Percentiles rank a stretch among this genome's conserved stretches.
phyloP scores from a whole-genome alignment of 805 yeast species.

The Candida sithepensis region DNA sequence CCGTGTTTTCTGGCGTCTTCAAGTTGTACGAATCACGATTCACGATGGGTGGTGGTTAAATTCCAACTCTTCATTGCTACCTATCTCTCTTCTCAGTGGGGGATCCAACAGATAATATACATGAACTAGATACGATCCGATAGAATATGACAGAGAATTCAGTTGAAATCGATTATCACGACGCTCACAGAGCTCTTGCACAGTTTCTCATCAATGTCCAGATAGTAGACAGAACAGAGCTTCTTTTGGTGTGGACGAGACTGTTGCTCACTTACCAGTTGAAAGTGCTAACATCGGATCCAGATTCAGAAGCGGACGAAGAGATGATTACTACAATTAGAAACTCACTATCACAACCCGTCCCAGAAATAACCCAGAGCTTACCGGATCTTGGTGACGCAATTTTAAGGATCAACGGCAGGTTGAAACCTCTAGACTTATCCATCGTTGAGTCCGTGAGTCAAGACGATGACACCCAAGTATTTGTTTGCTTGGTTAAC shows the following conservation, averaged over 20 bases:
- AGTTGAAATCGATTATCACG: constrained; percentile 10
- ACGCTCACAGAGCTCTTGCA: constrained; percentile 13
- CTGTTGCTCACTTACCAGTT: background rate
- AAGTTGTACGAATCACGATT: too few relatives aligned
- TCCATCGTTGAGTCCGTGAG: constrained; percentile 32
- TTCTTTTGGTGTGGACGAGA: constrained; percentile 9
- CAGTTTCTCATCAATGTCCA: constrained; percentile 15
- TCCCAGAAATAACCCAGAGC: too few relatives aligned
- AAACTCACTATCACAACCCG: background rate
- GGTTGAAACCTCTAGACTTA: constrained; percentile 36
- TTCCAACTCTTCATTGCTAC: too few relatives aligned
- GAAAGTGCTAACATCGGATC: background rate
- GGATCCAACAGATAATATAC: too few relatives aligned
- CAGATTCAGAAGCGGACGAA: background rate
- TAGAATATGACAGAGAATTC: too few relatives aligned
- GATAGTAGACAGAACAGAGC: constrained; percentile 8
- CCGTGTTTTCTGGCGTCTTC: too few relatives aligned
- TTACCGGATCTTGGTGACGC: background rate
- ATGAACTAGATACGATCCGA: too few relatives aligned
- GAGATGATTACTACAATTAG: background rate
- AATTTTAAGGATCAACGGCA: constrained; percentile 22
- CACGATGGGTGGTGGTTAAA: too few relatives aligned
- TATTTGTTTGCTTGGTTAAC: constrained; percentile 31
- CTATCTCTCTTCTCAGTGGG: too few relatives aligned
- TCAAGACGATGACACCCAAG: constrained; percentile 32